These are phyloP conservation scores for Talaromyces pinophilus DNA, from an alignment of 2,329 filamentous ascomycete genomes.

Conservation along the genomic window DNA sequence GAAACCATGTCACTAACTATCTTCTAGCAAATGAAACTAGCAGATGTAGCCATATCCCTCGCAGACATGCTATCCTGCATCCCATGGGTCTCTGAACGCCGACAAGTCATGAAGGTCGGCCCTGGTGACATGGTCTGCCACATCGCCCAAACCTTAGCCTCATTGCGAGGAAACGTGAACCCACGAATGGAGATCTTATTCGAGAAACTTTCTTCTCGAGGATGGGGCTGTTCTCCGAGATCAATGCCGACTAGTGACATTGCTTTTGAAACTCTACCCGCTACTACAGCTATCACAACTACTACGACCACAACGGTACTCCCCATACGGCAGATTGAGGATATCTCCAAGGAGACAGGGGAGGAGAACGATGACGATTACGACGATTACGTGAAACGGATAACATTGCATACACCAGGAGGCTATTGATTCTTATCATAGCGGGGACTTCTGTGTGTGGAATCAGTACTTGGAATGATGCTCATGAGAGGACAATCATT, in stretches of 20 bases:
- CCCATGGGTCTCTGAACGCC: conserved; percentile 19
- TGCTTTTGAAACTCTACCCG: background rate
- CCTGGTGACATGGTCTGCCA: conserved; percentile 21
- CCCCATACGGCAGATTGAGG: conserved; percentile 15
- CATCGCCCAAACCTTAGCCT: conserved; percentile 19
- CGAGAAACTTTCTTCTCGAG: conserved; percentile 18
- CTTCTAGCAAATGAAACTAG: conserved; percentile 22
- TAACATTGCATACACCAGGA: background rate
- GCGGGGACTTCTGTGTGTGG: background rate
- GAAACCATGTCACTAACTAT: no score
- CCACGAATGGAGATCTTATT: conserved; percentile 23
- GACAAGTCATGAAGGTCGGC: conserved; percentile 21
- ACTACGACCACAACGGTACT: background rate
- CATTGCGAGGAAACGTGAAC: conserved; percentile 22
- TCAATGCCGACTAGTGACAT: conserved; percentile 4
- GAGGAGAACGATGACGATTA: conserved; percentile 9
- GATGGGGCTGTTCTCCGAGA: conserved; percentile 16
- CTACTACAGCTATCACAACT: background rate
- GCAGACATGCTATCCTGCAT: conserved; percentile 22
- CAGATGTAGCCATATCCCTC: conserved; percentile 23
- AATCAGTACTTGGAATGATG: background rate
- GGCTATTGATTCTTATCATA: background rate
- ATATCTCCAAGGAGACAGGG: background rate
- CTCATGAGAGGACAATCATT: background rate
- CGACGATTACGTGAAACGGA: conserved; percentile 12